Evolutionary conservation across 352 stramenopile genomes (phyloP).

Genomic region (Phytophthora gonapodyides): DNA sequence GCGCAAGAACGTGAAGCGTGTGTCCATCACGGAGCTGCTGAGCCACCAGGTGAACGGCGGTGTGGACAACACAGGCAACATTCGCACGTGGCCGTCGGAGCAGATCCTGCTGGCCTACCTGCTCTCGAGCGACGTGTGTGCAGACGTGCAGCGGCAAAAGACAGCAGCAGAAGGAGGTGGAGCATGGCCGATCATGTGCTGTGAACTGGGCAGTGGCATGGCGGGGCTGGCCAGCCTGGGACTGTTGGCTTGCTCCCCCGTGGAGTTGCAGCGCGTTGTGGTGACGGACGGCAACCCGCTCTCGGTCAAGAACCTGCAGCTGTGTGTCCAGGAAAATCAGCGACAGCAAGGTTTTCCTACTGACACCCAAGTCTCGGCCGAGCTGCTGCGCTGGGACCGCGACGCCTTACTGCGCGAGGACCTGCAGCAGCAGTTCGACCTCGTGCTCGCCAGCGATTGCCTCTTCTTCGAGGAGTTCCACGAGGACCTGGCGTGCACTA

Average conservation of each 20-base stretch:
- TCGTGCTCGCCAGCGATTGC: conserved; percentile 85
- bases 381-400: conserved; percentile 79
- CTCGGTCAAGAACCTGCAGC: conserved; percentile 65
- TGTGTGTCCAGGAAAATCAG: conserved; percentile 66
- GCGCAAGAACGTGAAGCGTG: conserved; percentile 47
- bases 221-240: conserved; percentile 70
- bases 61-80: conserved; percentile 90
- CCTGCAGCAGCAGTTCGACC: conserved; percentile 64
- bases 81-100: conserved; percentile 86
- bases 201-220: conserved; percentile 82
- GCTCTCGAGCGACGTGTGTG: conserved; percentile 45
- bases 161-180: background rate
- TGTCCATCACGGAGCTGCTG: conserved; percentile 67
- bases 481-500: conserved; percentile 68
- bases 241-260: conserved; percentile 51
- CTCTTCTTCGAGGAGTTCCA: conserved; percentile 90
- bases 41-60: conserved; percentile 79
- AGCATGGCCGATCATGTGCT: conserved; percentile 44
- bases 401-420: conserved; percentile 28
- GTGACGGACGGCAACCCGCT: conserved; percentile 81
- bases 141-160: conserved; percentile 26
- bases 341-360: conserved; percentile 26
- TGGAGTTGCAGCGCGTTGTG: conserved; percentile 49
- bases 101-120: conserved; percentile 72
- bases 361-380: conserved; percentile 22